Conservation (phyloP, 805 yeast species). For the Pichia thaimueangensis region DNA sequence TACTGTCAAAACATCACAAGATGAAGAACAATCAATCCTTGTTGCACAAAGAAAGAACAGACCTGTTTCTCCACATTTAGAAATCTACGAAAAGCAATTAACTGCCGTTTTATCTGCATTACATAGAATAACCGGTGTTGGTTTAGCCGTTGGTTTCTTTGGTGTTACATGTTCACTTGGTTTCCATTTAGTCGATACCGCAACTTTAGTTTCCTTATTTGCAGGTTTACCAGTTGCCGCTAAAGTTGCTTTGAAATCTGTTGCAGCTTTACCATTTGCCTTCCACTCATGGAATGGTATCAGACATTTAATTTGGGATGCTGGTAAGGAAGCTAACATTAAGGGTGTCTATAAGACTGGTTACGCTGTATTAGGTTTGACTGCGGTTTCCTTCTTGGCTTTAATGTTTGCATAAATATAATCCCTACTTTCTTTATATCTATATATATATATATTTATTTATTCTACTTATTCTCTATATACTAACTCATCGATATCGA, state of each 20-base stretch:
- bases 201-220: conserved; percentile 45
- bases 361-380: conserved; percentile 67
- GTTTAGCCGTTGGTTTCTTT: conserved; percentile 73
- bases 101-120: conserved; percentile 74
- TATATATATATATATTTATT: too few species aligned
- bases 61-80: conserved; percentile 86
- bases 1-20: conserved; percentile 49
- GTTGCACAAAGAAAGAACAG: conserved; percentile 79
- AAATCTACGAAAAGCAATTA: conserved; percentile 86
- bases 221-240: conserved; percentile 59
- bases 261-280: conserved; percentile 75
- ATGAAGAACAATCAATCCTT: conserved; percentile 62
- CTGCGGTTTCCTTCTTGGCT: conserved; percentile 52
- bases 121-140: conserved; percentile 87
- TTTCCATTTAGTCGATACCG: conserved; percentile 53
- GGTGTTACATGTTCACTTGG: conserved; percentile 73
- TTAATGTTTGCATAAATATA: conserved; percentile 41
- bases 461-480: too few species aligned
- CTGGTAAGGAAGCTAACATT: conserved; percentile 69
- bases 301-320: conserved; percentile 93
- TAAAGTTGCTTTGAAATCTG: conserved; percentile 60
- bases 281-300: conserved; percentile 84
- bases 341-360: conserved; percentile 93
- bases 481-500: too few species aligned
- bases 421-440: too few species aligned